A percentile compares a stretch with the other conserved stretches of the same genome.
These are phyloP conservation scores for Eucalyptus grandis DNA, from an alignment of 345 rosid species.

Conservation along the genomic window DNA sequence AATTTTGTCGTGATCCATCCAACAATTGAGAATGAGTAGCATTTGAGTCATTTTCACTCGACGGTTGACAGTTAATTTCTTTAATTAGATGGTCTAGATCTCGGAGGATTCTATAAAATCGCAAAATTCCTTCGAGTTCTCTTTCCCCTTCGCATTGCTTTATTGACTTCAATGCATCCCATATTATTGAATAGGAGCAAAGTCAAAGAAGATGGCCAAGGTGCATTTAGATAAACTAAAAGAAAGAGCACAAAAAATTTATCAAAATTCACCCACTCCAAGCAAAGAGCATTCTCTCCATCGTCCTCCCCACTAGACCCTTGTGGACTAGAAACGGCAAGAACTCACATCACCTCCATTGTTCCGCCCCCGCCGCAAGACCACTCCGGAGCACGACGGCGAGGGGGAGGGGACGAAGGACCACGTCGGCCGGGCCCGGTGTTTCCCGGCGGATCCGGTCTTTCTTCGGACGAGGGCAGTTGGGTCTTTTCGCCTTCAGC, in stretches of 20 bases:
- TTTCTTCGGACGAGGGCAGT: not conserved
- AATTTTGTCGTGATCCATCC: not conserved
- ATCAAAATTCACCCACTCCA: not conserved
- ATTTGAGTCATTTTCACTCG: not conserved
- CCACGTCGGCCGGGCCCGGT: not conserved
- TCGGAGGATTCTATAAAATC: not conserved
- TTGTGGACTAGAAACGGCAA: not conserved
- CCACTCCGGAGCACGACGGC: not conserved
- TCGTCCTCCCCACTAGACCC: not conserved
- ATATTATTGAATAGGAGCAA: not conserved
- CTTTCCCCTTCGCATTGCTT: not conserved
- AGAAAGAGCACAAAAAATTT: not conserved
- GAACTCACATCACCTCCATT: not conserved
- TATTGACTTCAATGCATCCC: not conserved
- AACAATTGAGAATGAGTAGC: not conserved
- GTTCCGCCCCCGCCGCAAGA: not conserved
- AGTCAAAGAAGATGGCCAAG: not conserved
- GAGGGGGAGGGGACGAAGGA: not conserved
- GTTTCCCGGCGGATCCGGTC: not conserved
- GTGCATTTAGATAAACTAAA: not conserved
- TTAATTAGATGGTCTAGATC: not conserved
- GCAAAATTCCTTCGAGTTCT: not conserved
- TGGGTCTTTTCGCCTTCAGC: not conserved
- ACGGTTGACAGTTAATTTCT: not conserved
- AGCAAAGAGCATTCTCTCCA: not conserved